Evolutionary conservation across 1,284 basidiomycete species (phyloP).

Genomic region (Lignosus rhinocerotis): DNA sequence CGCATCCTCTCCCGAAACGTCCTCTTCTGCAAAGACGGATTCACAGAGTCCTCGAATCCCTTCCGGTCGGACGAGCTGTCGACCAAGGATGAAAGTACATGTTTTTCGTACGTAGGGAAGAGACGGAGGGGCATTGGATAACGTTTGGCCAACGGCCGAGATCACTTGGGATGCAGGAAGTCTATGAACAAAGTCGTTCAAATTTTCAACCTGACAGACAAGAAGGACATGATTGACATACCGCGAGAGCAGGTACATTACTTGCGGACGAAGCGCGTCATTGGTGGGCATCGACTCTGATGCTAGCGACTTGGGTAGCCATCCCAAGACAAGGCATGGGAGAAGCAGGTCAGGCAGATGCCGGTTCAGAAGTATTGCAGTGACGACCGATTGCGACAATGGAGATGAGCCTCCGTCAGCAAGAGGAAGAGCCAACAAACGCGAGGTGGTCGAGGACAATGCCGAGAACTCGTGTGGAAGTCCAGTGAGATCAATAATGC

Average conservation of each 20-base stretch:
- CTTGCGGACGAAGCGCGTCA: slow-evolving; percentile 44
- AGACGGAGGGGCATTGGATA: slow-evolving; percentile 47
- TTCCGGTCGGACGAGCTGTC: slow-evolving; percentile 65
- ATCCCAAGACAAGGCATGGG: slow-evolving; percentile 63
- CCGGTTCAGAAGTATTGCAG: slow-evolving; percentile 56
- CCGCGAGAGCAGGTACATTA: slow-evolving; percentile 53
- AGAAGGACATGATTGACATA: slow-evolving; percentile 17
- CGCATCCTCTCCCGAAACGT: slow-evolving; percentile 47
- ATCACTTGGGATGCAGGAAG: slow-evolving; percentile 67
- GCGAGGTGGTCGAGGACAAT: slow-evolving; percentile 44
- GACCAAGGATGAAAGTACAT: slow-evolving; percentile 60
- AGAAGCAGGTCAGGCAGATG: slow-evolving; percentile 59
- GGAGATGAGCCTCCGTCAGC: slow-evolving; percentile 46
- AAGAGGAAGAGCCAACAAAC: slow-evolving; percentile 51
- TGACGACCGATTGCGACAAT: slow-evolving; percentile 58
- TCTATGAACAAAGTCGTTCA: slow-evolving; percentile 36
- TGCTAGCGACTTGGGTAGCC: slow-evolving; percentile 59
- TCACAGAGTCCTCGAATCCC: slow-evolving; percentile 68
- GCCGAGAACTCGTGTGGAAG: slow-evolving; percentile 43
- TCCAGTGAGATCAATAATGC: slow-evolving; percentile 46
- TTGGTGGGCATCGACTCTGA: slow-evolving; percentile 40
- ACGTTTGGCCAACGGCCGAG: slow-evolving; percentile 55
- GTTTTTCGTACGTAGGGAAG: slow-evolving; percentile 53
- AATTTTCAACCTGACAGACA: neutral
- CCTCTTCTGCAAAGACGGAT: slow-evolving; percentile 66